Conservation (phyloP, 1,284 basidiomycete species). For the Malassezia japonica region DNA sequence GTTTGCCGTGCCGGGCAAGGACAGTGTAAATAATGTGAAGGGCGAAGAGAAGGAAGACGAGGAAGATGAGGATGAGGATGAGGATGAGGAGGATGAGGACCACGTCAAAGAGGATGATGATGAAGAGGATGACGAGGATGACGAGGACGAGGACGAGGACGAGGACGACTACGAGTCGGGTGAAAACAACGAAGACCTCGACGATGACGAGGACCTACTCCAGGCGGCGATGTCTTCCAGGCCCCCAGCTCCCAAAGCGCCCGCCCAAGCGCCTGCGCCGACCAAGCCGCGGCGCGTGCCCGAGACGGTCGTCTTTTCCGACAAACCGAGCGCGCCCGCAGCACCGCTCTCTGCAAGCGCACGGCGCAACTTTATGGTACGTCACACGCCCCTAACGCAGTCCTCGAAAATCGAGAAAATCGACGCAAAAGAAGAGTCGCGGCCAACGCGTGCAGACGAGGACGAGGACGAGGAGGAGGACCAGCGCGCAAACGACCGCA, state of each 20-base stretch:
- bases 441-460: slow-evolving; percentile 7
- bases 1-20: slow-evolving; percentile 1
- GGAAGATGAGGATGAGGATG: too few relatives aligned
- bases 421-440: background rate
- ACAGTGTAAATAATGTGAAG: background rate
- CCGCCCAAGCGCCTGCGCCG: background rate
- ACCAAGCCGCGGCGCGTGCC: background rate
- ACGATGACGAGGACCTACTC: slow-evolving; percentile 7
- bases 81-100: background rate
- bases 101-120: background rate
- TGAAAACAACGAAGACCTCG: background rate
- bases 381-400: slow-evolving; percentile 6
- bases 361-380: slow-evolving; percentile 17
- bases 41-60: background rate
- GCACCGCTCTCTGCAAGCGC: background rate
- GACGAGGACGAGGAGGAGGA: slow-evolving; percentile 34
- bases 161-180: slow-evolving; percentile 9
- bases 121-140: background rate
- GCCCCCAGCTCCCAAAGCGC: too few relatives aligned
- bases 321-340: background rate
- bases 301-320: slow-evolving; percentile 16
- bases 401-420: slow-evolving; percentile 16
- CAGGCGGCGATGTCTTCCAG: background rate
- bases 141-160: background rate
- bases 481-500: slow-evolving; percentile 36